A percentile compares a stretch with the other conserved stretches of the same genome.
phyloP scores from a whole-genome alignment of 495 filamentous ascomycete species.

The Parathielavia hyrcaniae region DNA sequence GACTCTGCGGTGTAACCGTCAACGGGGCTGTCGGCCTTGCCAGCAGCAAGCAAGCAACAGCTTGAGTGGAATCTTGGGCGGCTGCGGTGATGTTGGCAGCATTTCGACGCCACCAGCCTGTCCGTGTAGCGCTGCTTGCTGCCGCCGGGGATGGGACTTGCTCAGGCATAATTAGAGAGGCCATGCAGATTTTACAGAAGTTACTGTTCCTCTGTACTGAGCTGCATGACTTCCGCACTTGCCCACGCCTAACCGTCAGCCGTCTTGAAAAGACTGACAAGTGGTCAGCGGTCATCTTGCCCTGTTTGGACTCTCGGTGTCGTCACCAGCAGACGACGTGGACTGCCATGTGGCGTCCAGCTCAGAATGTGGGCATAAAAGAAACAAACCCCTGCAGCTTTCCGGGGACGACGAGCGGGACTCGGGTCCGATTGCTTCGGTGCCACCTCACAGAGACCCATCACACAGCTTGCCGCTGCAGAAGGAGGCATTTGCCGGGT shows the following conservation, averaged over 20 bases:
- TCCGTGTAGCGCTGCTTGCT: neutral
- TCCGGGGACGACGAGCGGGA: neutral
- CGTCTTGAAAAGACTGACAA: neutral
- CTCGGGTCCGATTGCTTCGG: neutral
- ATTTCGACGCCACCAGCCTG: neutral
- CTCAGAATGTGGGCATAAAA: neutral
- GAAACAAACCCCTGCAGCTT: neutral
- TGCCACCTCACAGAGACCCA: neutral
- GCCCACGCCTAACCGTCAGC: neutral
- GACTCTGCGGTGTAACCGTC: conserved; percentile 1
- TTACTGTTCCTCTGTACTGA: too few species aligned
- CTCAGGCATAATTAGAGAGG: neutral
- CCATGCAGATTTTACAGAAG: conserved; percentile 1
- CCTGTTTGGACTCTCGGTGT: neutral
- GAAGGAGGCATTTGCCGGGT: neutral
- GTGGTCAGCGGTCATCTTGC: conserved; percentile 1
- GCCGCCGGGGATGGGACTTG: conserved; percentile 3
- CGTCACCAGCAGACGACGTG: neutral
- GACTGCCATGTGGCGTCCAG: conserved; percentile 5
- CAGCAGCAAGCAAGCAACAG: neutral
- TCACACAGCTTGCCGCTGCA: conserved; percentile 9
- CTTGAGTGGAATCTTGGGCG: neutral
- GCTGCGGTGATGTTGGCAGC: conserved; percentile 1
- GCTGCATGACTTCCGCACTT: neutral
- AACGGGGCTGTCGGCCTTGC: conserved; percentile 1